Evolutionary conservation across 2,329 filamentous ascomycete genomes (phyloP), one percentile per base, ranked within the genome.

Genomic region (Colletotrichum gloeosporioides): DNA sequence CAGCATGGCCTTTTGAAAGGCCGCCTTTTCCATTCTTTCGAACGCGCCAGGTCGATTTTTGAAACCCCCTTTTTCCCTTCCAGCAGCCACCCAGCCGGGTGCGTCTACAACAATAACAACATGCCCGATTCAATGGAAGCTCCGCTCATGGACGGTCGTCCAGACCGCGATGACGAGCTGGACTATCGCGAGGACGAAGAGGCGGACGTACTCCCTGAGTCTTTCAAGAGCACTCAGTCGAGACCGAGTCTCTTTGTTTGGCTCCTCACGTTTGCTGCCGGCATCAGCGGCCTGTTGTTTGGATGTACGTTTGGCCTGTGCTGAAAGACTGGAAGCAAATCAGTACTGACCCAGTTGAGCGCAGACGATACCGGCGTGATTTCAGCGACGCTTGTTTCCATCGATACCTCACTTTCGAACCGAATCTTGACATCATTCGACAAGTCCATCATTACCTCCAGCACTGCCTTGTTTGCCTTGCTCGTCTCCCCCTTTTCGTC

Each of bases 381-480:
- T 72, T 94, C 92, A 36, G 91, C 92, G 4, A 93, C 92, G 1
- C 87, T 94, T 44, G 90, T 94, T 62, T 93, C 92, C 3, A 89
- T 94, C 78, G 90, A 89, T 67, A 87, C 85, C 3, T 90, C 91
- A 10, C 90, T 94, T 36, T 92, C 90, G 32, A 82, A 85, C 72
- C 89, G 89, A 63, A 83, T 87, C 10, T 87, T 94, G 31, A 92
- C 89, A 2, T 90, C 92, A 1, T 84, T 93, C 80, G 92, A 94
- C 83, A 95, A 93, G 82, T 94, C 93, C 8, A 86, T 95, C 78
- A 93, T 94, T 80, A 95, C 93, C 4, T 93, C 92, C n/a, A 90
- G 89, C 27, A 94, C 93, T 7, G 91, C 92, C 6, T 89, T 95
- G 64, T 90, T 93, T 77, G 93, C 93, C 6, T 90, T 94, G 6